phyloP scores from a whole-genome alignment of 306 rosid species.

The Cicer chorassanicum region DNA sequence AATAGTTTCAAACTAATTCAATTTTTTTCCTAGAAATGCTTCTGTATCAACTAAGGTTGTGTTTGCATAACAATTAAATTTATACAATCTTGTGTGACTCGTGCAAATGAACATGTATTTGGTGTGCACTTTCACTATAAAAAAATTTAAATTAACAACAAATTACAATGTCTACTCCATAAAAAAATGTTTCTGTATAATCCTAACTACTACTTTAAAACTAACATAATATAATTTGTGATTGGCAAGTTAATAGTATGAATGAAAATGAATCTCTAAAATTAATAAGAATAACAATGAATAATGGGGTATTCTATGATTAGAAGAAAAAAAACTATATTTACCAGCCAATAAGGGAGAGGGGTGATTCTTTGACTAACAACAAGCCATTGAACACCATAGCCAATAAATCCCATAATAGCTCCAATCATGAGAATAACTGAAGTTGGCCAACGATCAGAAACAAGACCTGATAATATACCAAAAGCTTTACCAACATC shows the following conservation, averaged over 20 bases:
- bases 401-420: constrained; percentile 49
- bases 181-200: too few relatives aligned
- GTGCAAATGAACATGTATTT: too few relatives aligned
- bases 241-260: neutral
- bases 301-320: neutral
- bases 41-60: neutral
- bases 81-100: too few relatives aligned
- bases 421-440: constrained; percentile 54
- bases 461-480: constrained; percentile 55
- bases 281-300: neutral
- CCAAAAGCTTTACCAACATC: constrained; percentile 65
- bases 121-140: too few relatives aligned
- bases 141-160: too few relatives aligned
- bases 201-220: too few relatives aligned
- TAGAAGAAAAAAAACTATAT: neutral
- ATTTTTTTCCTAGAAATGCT: neutral
- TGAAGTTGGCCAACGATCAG: constrained; percentile 46
- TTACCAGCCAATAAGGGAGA: constrained; percentile 61
- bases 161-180: too few relatives aligned
- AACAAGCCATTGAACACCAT: constrained; percentile 60
- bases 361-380: constrained; percentile 49
- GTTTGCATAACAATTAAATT: neutral
- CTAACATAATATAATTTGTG: too few relatives aligned
- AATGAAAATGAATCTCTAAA: neutral
- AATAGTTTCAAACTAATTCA: neutral